Base-by-base conservation (phyloP, 805 yeast species). In the Candida chilensis region DNA sequence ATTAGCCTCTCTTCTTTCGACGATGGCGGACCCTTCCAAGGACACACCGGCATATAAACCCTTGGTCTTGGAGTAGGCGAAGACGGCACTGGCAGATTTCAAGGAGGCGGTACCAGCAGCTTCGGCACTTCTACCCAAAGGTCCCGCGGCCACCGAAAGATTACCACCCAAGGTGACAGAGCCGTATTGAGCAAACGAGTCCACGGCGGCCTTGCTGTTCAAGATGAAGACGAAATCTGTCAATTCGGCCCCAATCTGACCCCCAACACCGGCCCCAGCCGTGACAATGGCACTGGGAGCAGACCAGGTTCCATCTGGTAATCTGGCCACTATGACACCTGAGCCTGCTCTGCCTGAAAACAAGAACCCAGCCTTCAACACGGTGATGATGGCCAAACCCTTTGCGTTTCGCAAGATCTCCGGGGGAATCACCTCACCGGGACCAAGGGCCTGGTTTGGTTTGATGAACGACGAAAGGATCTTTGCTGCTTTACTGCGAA, bases 211-310 rank as follows among this genome's bases (percentile, higher is more conserved):
- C 30, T 73, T 67, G 10, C 83, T 74, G 60, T 92, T 90, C 40
- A 90, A 68, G 36, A 92, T 88, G 52, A 90, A 90, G 17, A 90
- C 96, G 49, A 90, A 90, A 60, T 90, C 97, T 2, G 98, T 90
- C 46, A 90, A 63, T 52, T 90, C 98, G 6, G 95, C 88, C 25
- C 98, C 98, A 40, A 92, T 74, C 61, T 87, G 94, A 27, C 98
- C 98, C 36, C 98, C 98, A 5, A 92, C 96, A 47, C 98, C 97
- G 4, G 96, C 97, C 44, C 97, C 98, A 3, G 95, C 97, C 15
- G 96, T 84, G 31, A 76, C 79, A 40, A 92, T 80, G 7, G 96
- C 98, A 2, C 94, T 79, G 1, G 98, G 98, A 3, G 96, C 94
- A 10, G 96, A 87, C 98, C 98, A 90, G 0, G 82, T 57, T 1